Conservation (phyloP, 2,329 filamentous ascomycete species). For the Cercospora nicotianae region DNA sequence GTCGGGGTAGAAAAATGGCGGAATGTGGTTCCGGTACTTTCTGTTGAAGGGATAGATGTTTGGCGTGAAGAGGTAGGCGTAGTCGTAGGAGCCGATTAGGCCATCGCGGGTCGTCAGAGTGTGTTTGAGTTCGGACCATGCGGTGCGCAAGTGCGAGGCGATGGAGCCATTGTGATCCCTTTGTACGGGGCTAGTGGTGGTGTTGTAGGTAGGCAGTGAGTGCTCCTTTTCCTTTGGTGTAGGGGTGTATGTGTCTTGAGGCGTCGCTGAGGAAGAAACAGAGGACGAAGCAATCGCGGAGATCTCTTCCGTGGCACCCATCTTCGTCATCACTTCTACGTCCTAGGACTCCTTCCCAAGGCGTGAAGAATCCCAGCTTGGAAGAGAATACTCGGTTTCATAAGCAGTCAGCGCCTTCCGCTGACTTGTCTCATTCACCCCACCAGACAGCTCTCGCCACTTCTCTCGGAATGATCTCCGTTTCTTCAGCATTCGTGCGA, state of each 20-base stretch:
- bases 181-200: neutral
- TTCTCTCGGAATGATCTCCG: neutral
- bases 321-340: neutral
- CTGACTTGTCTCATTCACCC: neutral
- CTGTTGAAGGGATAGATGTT: slow-evolving; percentile 26
- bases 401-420: neutral
- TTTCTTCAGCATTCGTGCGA: neutral
- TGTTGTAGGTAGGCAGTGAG: neutral
- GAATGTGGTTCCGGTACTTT: slow-evolving; percentile 22
- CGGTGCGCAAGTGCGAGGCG: slow-evolving; percentile 2
- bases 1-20: slow-evolving; percentile 28
- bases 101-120: slow-evolving; percentile 26
- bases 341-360: neutral
- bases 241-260: neutral
- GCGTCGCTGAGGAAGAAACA: neutral
- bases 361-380: neutral
- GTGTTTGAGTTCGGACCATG: slow-evolving; percentile 21
- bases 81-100: slow-evolving; percentile 27
- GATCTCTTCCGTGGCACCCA: neutral
- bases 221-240: neutral
- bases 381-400: neutral
- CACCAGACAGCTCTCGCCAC: neutral
- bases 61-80: slow-evolving; percentile 28
- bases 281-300: neutral
- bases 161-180: neutral